phyloP scores from a whole-genome alignment of 331 rosid species.

The Quercus phellos region DNA sequence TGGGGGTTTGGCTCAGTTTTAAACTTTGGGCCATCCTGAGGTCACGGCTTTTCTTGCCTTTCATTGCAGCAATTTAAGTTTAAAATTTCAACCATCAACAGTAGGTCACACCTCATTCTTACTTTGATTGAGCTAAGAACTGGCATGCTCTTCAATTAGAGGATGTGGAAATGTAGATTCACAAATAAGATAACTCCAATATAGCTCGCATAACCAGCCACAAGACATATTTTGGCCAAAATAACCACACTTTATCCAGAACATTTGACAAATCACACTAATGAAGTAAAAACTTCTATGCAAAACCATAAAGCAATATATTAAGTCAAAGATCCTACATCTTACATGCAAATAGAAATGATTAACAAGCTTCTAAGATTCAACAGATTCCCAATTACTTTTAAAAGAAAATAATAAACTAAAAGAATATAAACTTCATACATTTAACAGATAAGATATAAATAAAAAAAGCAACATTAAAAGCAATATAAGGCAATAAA shows the following conservation, averaged over 20 bases:
- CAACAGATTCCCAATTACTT: background rate
- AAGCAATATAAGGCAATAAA: background rate
- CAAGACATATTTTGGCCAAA: background rate
- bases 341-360: too few relatives aligned
- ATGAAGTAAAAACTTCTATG: background rate
- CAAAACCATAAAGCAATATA: background rate
- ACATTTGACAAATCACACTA: background rate
- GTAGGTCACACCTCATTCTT: background rate
- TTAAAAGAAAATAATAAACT: background rate
- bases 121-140: background rate
- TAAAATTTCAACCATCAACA: background rate
- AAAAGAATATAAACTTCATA: background rate
- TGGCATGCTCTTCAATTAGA: background rate
- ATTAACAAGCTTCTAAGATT: background rate
- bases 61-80: background rate
- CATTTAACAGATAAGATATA: conserved; percentile 3
- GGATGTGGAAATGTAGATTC: background rate
- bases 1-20: background rate
- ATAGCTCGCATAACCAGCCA: background rate
- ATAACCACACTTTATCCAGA: background rate
- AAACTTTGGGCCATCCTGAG: background rate
- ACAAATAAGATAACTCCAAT: background rate
- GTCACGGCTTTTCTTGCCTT: background rate
- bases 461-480: background rate
- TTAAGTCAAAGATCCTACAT: too few relatives aligned